Evolutionary conservation across 768 basidiomycete genomes (phyloP).

Genomic region (Leucocoprinus sp.): DNA sequence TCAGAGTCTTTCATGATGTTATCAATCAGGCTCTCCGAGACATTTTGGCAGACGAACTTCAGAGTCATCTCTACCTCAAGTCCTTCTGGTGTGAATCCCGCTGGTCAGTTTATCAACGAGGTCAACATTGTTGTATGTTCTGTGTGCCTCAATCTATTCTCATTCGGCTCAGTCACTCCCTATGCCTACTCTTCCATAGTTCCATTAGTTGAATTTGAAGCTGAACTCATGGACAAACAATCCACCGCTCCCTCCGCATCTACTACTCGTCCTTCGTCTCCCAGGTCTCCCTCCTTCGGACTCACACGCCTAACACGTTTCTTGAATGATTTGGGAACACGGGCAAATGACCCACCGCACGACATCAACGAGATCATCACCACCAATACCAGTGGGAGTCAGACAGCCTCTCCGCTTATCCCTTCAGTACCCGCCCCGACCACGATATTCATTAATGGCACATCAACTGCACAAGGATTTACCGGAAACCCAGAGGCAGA

Average conservation of each 20-base stretch:
- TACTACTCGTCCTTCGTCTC: conserved; percentile 16
- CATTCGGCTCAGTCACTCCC: not conserved
- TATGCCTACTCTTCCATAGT: conserved; percentile 35
- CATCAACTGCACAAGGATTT: not conserved
- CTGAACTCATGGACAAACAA: conserved; percentile 27
- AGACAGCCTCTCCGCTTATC: conserved; percentile 17
- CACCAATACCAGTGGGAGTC: conserved; percentile 10
- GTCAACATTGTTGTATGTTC: conserved; percentile 67
- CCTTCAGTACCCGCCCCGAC: conserved; percentile 15
- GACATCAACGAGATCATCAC: conserved; percentile 43
- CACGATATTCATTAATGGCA: conserved; percentile 11
- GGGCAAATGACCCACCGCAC: conserved; percentile 72
- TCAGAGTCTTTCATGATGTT: not conserved
- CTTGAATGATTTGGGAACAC: conserved; percentile 54
- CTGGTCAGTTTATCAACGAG: conserved; percentile 78
- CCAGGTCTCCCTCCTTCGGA: conserved; percentile 30
- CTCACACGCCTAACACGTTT: conserved; percentile 52
- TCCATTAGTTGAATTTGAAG: conserved; percentile 57
- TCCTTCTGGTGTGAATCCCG: conserved; percentile 93
- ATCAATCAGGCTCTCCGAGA: conserved; percentile 71
- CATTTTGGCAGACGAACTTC: conserved; percentile 90
- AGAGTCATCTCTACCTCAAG: conserved; percentile 95
- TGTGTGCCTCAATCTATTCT: not conserved
- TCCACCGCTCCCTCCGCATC: conserved; percentile 21
- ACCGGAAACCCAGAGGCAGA: conserved; percentile 78